These are phyloP conservation scores for Euryodendron excelsum DNA, from an alignment of 148 eudicot species.

Conservation along the genomic window DNA sequence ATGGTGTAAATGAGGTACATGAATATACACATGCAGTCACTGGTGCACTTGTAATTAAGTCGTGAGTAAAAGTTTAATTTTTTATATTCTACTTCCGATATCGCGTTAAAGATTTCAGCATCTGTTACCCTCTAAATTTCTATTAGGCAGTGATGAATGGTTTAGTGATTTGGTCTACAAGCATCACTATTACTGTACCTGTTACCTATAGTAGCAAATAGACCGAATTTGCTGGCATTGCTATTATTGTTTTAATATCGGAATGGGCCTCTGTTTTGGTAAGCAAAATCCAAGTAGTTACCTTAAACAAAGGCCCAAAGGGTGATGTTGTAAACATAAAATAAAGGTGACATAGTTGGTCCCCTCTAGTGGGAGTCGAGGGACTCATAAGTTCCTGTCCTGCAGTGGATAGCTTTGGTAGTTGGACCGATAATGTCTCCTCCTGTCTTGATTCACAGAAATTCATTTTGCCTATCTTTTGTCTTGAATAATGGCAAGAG, in stretches of 20 bases:
- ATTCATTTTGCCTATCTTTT: neutral
- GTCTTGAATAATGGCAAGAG: neutral
- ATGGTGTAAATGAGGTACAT: constrained; percentile 69
- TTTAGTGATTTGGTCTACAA: neutral
- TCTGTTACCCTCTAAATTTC: neutral
- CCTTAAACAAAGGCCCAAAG: neutral
- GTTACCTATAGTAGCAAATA: neutral
- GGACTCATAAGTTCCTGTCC: neutral
- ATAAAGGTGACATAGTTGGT: neutral
- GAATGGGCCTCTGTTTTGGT: neutral
- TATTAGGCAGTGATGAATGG: neutral
- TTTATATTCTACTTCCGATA: neutral
- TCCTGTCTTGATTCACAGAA: neutral
- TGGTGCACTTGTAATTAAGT: neutral
- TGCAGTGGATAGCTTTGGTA: neutral
- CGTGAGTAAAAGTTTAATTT: neutral
- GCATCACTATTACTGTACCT: neutral
- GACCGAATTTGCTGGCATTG: neutral
- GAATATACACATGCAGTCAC: neutral
- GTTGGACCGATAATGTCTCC: neutral
- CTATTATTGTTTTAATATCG: neutral
- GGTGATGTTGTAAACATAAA: neutral
- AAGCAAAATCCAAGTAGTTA: neutral
- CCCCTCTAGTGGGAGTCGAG: neutral
- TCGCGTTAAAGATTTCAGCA: neutral